Base-by-base conservation (phyloP, 495 filamentous ascomycete genomes). In the Daldinia concentrica region DNA sequence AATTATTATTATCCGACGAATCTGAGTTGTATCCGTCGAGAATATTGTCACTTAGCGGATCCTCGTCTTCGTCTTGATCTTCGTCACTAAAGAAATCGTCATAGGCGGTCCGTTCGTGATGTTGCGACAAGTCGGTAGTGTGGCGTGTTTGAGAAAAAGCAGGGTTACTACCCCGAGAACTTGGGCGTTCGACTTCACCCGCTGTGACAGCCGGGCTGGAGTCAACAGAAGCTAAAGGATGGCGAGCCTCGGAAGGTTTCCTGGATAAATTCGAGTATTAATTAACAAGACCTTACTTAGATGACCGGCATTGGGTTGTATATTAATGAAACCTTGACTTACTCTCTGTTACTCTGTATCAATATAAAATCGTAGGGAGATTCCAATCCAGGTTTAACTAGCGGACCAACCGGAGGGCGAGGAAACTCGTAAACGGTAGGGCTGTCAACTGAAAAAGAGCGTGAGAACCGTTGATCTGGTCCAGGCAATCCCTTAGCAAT, bases 351-450 rank as follows among this genome's bases (percentile, higher is more conserved):
- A 56, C 50, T 59, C 70, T 63, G 65, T 12, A 61, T 61, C 37
- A 59, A 43, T 51, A 65, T 61, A 32, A 67, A 58, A 39, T 74
- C 69, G 57, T 64, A 59, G 48, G 71, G 58, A 14, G 74, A 69
- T 30, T 74, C 65, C 65, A 73, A 66, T 19, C 55, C 70, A 17
- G 55, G 39, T 29, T 58, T 56, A 65, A 52, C 29, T 27, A 68
- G 26, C 19, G 67, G 36, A 54, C 48, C 45, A 41, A 43, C 36
- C 8, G 70, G 73, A 58, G 52, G 68, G 17, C 74, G 74, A 61
- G 83, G 83, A 64, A 86, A 86, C 68, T 86, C 85, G 79, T 87
- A 86, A 57, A 88, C 79, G 6, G 85, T 87, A 60, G 85, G 86
- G 64, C 86, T 87, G 70, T 88, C 86, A 51, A 86, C 72, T 9